Evolutionary conservation across 2,329 filamentous ascomycete species (phyloP), one percentile per base, ranked within the genome.

Genomic region (Nannizziopsis barbatae): DNA sequence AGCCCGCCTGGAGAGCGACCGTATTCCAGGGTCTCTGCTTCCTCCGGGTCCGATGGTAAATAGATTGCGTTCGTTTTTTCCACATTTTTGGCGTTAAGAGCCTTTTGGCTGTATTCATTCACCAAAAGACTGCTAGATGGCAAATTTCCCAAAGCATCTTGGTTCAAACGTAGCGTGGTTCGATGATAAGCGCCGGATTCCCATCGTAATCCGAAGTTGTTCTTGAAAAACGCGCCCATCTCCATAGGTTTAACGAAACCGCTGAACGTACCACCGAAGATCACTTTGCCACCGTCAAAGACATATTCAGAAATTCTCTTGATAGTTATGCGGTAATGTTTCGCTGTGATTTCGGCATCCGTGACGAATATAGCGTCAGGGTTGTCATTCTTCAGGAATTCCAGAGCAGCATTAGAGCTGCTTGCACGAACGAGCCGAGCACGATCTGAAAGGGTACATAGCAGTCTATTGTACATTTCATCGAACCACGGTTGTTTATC

Each of bases 201-300:
- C 61, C 57, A 62, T 8, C 54, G 45, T 35, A 62, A 47, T 15
- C 47, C 53, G 33, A 61, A 56, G 10, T 35, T 45, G 6, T 18
- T 46, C 12, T 40, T 31, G 43, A 62, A 62, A 44, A 62, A 56
- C 53, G 2, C 14, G 45, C 12, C 53, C 51, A 52, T 56, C 48
- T 44, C 39, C 43, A 43, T 54, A 52, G 46, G 46, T 5, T 6
- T 12, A 20, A 31, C n/a, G 33, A 43, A 58, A 55, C 39, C 6
- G 55, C 38, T 50, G 50, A 62, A 63, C 37, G 53, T 50, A 2
- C 60, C 50, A 6, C 56, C 61, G 39, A 60, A 49, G 1, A 64
- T 56, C 2, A 59, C 50, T 6, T 51, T 50, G 15, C 60, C 59
- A 9, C 62, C 60, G 37, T 55, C 47, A 1, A 37, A 33, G 10